Evolutionary conservation across 805 yeast species (phyloP), one percentile per base, ranked within the genome.

Genomic region (Nakazawaea anatomiae): DNA sequence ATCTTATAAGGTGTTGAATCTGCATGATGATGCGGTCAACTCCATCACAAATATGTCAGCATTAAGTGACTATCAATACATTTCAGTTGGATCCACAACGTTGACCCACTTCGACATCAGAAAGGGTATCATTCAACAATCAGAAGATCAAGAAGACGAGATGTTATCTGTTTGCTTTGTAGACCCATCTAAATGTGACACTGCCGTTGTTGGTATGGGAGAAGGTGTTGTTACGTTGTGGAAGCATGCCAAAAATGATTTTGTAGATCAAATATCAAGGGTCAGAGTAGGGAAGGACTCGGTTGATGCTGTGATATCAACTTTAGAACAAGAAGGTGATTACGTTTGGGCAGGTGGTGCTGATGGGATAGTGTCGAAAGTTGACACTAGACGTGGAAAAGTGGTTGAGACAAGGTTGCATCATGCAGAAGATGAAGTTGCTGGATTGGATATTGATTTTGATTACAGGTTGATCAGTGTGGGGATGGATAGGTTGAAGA

Each of bases 101-200:
- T 69, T 92, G 42, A 77, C 89, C 0, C 85, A 84, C 52, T 75
- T 91, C 59, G 97, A 92, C 64, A 73, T 85, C 4, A 71, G 97
- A 45, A 87, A 85, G 58, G 87, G 87, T 4, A 74, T 82, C 2
- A 65, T 85, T 1, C 68, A 78, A 3, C 76, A 76, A 39, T 83
- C 91, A 38, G 98, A 91, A 55, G 91, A 89, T 62, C 99, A 92
- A 68, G 96, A 87, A 57, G 98, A 92, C 61, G 99, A 92, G 62
- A 68, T 92, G n/a, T 68, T 92, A 42, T 75, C 90, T 51, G 85
- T 89, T 59, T 71, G 87, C 39, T 81, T 83, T 69, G 77, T 83
- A 1, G 87, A 85, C 55, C 77, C 77, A 1, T 76, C 81, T 11
- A 77, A 75, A 45, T 87, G 83, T 49, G 83, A 80, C 18, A 75